Evolutionary conservation across 2,329 filamentous ascomycete species (phyloP).

Genomic region (Colletotrichum sp.): DNA sequence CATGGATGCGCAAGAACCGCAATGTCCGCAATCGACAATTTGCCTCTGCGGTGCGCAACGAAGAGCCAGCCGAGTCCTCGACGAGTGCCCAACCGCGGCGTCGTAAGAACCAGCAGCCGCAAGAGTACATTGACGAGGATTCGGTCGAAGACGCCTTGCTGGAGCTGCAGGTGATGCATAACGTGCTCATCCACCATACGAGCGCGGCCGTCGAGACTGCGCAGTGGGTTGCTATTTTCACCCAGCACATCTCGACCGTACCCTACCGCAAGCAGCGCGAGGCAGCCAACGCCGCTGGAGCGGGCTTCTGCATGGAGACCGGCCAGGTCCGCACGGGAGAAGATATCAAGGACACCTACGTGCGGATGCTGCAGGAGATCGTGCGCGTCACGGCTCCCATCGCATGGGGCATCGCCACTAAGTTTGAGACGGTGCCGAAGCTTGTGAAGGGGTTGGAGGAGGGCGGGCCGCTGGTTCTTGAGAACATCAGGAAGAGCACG

Average conservation of each 20-base stretch:
- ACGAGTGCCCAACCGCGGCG: constrained; percentile 31
- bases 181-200: constrained; percentile 74
- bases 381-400: constrained; percentile 73
- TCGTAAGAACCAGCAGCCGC: constrained; percentile 44
- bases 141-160: constrained; percentile 74
- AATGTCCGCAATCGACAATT: constrained; percentile 73
- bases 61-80: constrained; percentile 25
- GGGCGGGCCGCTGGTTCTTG: constrained; percentile 65
- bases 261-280: constrained; percentile 69
- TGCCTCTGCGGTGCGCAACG: constrained; percentile 63
- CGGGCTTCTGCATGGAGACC: constrained; percentile 78
- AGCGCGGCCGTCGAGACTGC: constrained; percentile 65
- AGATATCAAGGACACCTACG: constrained; percentile 68
- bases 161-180: constrained; percentile 71
- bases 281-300: constrained; percentile 51
- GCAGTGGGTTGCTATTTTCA: constrained; percentile 75
- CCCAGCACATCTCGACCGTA: constrained; percentile 78
- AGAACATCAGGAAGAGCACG: constrained; percentile 61
- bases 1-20: constrained; percentile 73
- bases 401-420: constrained; percentile 69
- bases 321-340: constrained; percentile 78
- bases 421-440: constrained; percentile 62
- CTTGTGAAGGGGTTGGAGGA: constrained; percentile 64
- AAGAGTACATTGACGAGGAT: constrained; percentile 68
- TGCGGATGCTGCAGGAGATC: constrained; percentile 79